Evolutionary conservation across 202 grass and related monocot genomes (phyloP), one percentile per base, ranked within the genome.

Genomic region (Zoysia matrella): DNA sequence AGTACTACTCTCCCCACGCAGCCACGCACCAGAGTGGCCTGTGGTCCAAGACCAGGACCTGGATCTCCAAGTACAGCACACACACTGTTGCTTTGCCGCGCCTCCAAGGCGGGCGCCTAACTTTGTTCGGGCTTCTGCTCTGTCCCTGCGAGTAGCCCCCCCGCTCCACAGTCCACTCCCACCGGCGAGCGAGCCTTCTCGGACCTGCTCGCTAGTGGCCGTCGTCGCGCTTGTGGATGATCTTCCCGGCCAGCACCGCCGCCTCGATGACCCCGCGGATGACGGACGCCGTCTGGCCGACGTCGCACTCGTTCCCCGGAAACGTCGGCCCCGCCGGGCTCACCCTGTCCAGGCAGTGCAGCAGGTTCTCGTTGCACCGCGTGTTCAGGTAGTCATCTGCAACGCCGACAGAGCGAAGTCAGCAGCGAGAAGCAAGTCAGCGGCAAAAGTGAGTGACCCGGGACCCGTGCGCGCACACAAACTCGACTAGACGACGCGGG

Each of bases 361-460:
- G 89, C 74, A 99, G 81, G 85, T 99, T 92, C 87, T 90, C 66
- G 74, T 94, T 99, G 96, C 96, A 99, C 53, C 71, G 70, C 11
- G 85, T 72, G 83, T 89, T 99, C 78, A 99, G 85, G 92, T 99
- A 99, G 83, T 99, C 96, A 89, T 99, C 96, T 99, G 95, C 81
- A 30, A 30, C 22, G 22, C 22, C 22, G 22, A 30, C 22, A 30
- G 22, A 30, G 22, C 22, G 22, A 30, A 30, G 22, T 30, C 22
- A 30, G 22, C 22, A 30, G 22, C 22, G 22, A 30, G 22, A 30
- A 30, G 22, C 22, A 30, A 30, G 22, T 30, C 22, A 30, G 22
- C 22, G 22, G 22, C 22, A 30, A 30, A 30, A 30, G 22, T 30
- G 22, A 30, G 22, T 3, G 50, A 86, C n/a, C 30, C 45, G 22